phyloP scores from a whole-genome alignment of 129 eudicot species.

The Kitagawia praeruptora region DNA sequence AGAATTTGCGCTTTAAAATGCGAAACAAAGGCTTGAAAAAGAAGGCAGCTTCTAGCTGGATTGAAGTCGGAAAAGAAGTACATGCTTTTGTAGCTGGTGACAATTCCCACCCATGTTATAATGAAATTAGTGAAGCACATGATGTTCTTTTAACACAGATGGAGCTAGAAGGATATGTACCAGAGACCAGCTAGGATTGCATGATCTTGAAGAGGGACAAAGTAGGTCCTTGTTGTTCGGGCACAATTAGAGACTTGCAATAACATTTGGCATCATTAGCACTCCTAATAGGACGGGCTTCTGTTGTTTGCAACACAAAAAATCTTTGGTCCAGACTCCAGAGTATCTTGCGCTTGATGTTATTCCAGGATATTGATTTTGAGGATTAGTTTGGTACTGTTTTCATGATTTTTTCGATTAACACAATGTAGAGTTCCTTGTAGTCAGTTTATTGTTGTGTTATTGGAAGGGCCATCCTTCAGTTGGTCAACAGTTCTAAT shows the following conservation, averaged over 20 bases:
- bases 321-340: neutral
- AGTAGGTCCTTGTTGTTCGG: neutral
- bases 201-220: neutral
- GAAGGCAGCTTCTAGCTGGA: slow-evolving; percentile 81
- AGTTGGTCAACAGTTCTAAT: too few relatives aligned
- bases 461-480: too few relatives aligned
- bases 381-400: neutral
- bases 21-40: slow-evolving; percentile 38
- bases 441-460: too few relatives aligned
- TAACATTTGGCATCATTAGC: neutral
- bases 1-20: slow-evolving; percentile 33
- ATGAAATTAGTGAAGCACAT: slow-evolving; percentile 25
- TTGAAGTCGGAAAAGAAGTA: slow-evolving; percentile 44
- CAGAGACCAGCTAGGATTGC: slow-evolving; percentile 2
- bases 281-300: neutral
- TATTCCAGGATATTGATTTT: neutral
- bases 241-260: neutral
- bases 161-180: slow-evolving; percentile 35
- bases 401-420: neutral
- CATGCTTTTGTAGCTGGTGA: slow-evolving; percentile 67
- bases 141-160: slow-evolving; percentile 30
- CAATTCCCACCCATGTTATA: slow-evolving; percentile 41
- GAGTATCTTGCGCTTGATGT: neutral
- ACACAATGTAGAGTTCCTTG: neutral
- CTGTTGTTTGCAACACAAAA: too few relatives aligned